Base-by-base conservation (phyloP, 2,329 filamentous ascomycete genomes). In the Periglandula ipomoeae region DNA sequence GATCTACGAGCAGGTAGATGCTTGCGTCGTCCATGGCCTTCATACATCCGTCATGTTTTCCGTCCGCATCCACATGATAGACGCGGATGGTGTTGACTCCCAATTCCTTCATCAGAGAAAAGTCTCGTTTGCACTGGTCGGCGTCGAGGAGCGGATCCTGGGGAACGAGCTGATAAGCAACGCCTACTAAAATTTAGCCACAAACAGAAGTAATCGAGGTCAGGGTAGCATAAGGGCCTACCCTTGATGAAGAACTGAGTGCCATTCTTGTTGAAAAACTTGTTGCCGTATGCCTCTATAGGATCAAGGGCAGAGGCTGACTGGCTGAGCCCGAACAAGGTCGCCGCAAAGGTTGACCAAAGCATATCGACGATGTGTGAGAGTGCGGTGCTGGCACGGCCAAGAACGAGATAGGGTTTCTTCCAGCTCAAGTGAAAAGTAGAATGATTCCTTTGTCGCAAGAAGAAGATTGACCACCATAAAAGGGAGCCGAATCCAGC, bases 231-330 rank as follows among this genome's bases (percentile, higher is more conserved):
- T 13, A 34, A 17, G n/a, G n/a, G 44, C 63, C 45, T 66, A 86
- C 87, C 87, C 70, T 90, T 93, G 65, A 93, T 77, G 66, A 81
- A 93, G 73, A 87, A 94, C 62, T 94, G 88, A 27, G 82, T 75
- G 55, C 88, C 88, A 64, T 90, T 80, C 59, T 79, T 80, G 56
- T 81, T 82, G 71, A 94, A 95, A 72, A 95, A 89, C 69, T 94
- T 95, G 70, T 84, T 82, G 45, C 88, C 88, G 47, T 84, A 78
- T 19, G 70, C 67, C 46, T 73, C 69, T 51, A 81, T 70, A 22
- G 72, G 69, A 32, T 75, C 67, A 43, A 79, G 55, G 26, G 74
- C 71, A 27, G 63, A 55, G 40, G 62, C 63, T 26, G 59, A 56
- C 23, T 63, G 58, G 26, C 56, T 61, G 26, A 64, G 56, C 55